Evolutionary conservation across 768 basidiomycete species (phyloP), one percentile per base, ranked within the genome.

Genomic region (Auriscalpium vulgare): DNA sequence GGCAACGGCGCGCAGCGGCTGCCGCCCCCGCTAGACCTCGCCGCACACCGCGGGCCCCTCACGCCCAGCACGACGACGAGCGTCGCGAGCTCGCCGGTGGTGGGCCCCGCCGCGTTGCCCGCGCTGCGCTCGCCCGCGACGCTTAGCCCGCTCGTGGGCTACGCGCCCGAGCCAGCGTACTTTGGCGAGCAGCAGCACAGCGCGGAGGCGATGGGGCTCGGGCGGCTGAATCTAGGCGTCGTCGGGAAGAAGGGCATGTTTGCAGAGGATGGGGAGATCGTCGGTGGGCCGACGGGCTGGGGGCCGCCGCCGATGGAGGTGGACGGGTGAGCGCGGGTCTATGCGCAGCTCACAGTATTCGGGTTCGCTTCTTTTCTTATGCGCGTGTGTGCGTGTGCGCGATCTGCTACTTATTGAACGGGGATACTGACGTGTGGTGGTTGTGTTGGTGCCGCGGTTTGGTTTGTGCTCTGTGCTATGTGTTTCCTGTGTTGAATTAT

Each of bases 211-310:
- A 46, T 46, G 6, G 61, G 59, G 19, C 47, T 62, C 19, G 51
- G 59, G 38, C 46, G 47, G 38, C 56, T 62, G 14, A 62, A 55
- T 43, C 29, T 62, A 16, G 54, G 56, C 2, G 47, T 23, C 10
- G 45, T 14, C 13, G 57, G 60, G 36, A 62, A 62, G 56, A 62
- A 62, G 51, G 61, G 60, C 44, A 57, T 62, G 59, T 62, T 62
- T 48, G 60, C 59, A 10, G 61, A 62, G 37, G 61, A 53, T 36
- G 59, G 59, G 3, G 61, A 62, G 7, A 43, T 43, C 59, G 59
- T 10, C 51, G 48, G 16, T 45, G 56, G 17, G 35, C 38, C 21
- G 3, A 11, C 38, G 3, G 50, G 38, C 21, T 50, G 56, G 9
- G 51, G 29, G 36, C 46, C 52, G 19, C 56, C 56, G 4, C 37